A percentile compares a stretch with the other conserved stretches of the same genome.
phyloP scores from a whole-genome alignment of 495 filamentous ascomycete genomes.

The Xylaria acuta region DNA sequence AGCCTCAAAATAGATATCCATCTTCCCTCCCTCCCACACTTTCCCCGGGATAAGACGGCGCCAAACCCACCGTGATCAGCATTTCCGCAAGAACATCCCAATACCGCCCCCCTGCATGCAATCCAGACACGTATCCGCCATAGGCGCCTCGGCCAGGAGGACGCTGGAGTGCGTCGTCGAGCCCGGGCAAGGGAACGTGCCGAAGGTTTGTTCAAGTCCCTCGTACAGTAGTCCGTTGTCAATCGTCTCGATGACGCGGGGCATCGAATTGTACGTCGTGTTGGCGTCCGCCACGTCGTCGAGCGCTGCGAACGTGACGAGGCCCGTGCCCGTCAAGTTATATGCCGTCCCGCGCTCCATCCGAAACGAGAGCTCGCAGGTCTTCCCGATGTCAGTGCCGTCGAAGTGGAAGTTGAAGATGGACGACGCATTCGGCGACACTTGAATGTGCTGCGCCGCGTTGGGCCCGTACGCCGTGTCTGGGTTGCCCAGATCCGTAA shows the following conservation, averaged over 20 bases:
- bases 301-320: slow-evolving; percentile 60
- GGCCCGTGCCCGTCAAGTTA: slow-evolving; percentile 63
- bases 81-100: slow-evolving; percentile 25
- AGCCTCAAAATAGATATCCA: slow-evolving; percentile 15
- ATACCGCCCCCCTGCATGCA: slow-evolving; percentile 16
- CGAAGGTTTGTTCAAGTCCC: slow-evolving; percentile 22
- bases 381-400: slow-evolving; percentile 58
- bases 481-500: slow-evolving; percentile 63
- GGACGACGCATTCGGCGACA: slow-evolving; percentile 62
- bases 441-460: slow-evolving; percentile 61
- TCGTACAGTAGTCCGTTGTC: slow-evolving; percentile 21
- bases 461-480: slow-evolving; percentile 41
- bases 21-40: neutral
- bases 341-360: slow-evolving; percentile 51
- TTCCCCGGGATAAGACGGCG: too few species aligned
- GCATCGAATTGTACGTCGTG: slow-evolving; percentile 61
- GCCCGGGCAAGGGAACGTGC: slow-evolving; percentile 34
- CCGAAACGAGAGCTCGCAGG: slow-evolving; percentile 68
- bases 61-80: neutral
- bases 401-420: slow-evolving; percentile 78
- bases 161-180: neutral
- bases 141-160: slow-evolving; percentile 16
- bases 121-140: slow-evolving; percentile 28
- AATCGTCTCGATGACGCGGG: slow-evolving; percentile 45
- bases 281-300: slow-evolving; percentile 40